Percentiles rank a stretch among this genome's conserved stretches.
Conservation (phyloP, 116 monocot genomes). For the Iris pallida region DNA sequence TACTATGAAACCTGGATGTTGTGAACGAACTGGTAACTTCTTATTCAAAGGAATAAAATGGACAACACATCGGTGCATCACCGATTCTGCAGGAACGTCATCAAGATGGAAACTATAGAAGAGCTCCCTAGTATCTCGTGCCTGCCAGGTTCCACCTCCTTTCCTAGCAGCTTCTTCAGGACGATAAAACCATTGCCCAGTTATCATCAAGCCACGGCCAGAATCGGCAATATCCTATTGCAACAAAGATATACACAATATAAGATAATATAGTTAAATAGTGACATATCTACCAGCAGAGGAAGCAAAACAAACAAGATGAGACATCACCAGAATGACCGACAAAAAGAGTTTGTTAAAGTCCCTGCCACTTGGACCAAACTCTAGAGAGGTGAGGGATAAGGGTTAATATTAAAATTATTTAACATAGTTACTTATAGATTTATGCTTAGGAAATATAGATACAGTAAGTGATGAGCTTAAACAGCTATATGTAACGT, state of each 20-base stretch:
- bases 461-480: no score
- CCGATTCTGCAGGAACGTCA: slow-evolving; percentile 90
- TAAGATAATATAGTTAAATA: not conserved
- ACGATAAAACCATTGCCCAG: slow-evolving; percentile 94
- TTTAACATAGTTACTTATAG: not conserved
- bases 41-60: slow-evolving; percentile 85
- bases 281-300: no score
- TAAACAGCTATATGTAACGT: no score
- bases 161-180: slow-evolving; percentile 90
- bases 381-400: no score
- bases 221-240: slow-evolving; percentile 71
- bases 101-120: slow-evolving; percentile 93
- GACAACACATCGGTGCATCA: slow-evolving; percentile 89
- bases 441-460: no score
- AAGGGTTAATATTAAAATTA: not conserved
- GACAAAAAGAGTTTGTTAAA: no score
- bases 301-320: no score
- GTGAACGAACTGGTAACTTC: slow-evolving; percentile 59
- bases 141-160: slow-evolving; percentile 67
- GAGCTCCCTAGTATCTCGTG: slow-evolving; percentile 68
- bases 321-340: no score
- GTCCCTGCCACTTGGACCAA: no score
- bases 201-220: slow-evolving; percentile 54
- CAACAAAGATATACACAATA: not conserved
- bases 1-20: slow-evolving; percentile 83